Base-by-base conservation (phyloP, 1,284 basidiomycete species). In the Ustilago crameri region DNA sequence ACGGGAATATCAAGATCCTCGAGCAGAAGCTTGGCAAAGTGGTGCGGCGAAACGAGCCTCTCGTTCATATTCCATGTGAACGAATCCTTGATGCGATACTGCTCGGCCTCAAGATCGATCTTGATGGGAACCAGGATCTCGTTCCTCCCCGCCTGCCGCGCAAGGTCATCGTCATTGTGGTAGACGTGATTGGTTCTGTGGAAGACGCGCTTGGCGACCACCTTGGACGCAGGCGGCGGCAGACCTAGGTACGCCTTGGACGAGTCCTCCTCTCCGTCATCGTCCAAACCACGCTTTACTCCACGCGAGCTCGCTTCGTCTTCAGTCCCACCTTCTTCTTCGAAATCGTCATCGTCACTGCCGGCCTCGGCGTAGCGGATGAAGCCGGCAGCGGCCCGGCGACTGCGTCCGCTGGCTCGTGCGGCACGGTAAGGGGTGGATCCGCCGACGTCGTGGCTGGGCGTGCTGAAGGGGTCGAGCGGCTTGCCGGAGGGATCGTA, bases 11-110 rank as follows among this genome's bases (percentile, higher is more conserved):
- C 93, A 37, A 97, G 86, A 84, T 98, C 95, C 30, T 88, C 86
- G 83, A 93, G 93, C 83, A 98, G 93, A 27, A 90, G 90, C 52
- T 86, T 87, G 10, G 94, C 93, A 76, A 98, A 98, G 0, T 87
- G 86, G 65, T 91, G 89, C 0, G 95, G 93, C 42, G 89, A 90
- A 75, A 95, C 89, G 69, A 93, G 86, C 12, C 83, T 80, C 76
- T 88, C 87, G 86, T 92, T 89, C 51, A 94, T 84, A 80, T 98
- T 96, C 95, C 95, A 98, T n/a, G 93, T 88, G 84, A 98, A 98
- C 71, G 91, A 91, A 80, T 98, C 95, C 57, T 93, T 90, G 82
- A 98, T 90, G 77, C 94, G 88, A 80, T 93, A 91, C 0, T 90
- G 91, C 9, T 93, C 91, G 4, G 94, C 94, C 81, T 98, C 94